These are phyloP conservation scores for Pistacia vera DNA, from an alignment of 345 rosid species.

Conservation along the genomic window DNA sequence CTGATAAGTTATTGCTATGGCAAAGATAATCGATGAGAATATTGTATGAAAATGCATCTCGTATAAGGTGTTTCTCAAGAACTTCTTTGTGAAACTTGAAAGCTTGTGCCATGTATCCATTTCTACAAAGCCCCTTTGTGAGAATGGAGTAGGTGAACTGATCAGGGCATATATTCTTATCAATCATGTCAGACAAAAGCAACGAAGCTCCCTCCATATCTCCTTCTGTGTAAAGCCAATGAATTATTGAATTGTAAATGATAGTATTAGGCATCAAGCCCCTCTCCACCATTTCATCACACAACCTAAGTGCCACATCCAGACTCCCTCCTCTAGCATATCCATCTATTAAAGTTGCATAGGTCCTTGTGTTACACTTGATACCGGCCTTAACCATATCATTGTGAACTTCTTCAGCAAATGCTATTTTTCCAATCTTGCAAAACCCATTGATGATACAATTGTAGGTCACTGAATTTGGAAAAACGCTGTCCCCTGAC, in stretches of 20 bases:
- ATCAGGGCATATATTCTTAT: constrained; percentile 40
- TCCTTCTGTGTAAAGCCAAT: constrained; percentile 61
- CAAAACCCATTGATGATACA: constrained; percentile 63
- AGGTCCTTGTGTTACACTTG: constrained; percentile 58
- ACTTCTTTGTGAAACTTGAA: constrained; percentile 47
- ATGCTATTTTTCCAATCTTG: constrained; percentile 54
- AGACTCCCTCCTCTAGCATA: constrained; percentile 55
- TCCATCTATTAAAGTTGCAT: constrained; percentile 67
- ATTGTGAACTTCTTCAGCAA: constrained; percentile 40
- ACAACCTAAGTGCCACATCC: constrained; percentile 55
- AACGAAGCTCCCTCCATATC: constrained; percentile 48
- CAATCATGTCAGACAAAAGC: constrained; percentile 52
- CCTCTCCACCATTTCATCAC: constrained; percentile 57
- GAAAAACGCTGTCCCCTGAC: constrained; percentile 43
- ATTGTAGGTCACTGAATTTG: constrained; percentile 59
- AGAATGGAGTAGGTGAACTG: constrained; percentile 54
- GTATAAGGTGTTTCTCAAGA: constrained; percentile 41
- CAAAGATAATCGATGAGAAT: constrained; percentile 55
- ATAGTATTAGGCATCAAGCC: constrained; percentile 59
- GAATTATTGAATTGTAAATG: constrained; percentile 58
- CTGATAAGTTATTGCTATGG: constrained; percentile 37
- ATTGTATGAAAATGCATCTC: constrained; percentile 56
- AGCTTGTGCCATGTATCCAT: constrained; percentile 48
- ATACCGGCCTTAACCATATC: constrained; percentile 56
- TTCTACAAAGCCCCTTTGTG: constrained; percentile 46